Conservation (phyloP, 2,329 filamentous ascomycete genomes). For the Teratosphaeria pseudoeucalypti region DNA sequence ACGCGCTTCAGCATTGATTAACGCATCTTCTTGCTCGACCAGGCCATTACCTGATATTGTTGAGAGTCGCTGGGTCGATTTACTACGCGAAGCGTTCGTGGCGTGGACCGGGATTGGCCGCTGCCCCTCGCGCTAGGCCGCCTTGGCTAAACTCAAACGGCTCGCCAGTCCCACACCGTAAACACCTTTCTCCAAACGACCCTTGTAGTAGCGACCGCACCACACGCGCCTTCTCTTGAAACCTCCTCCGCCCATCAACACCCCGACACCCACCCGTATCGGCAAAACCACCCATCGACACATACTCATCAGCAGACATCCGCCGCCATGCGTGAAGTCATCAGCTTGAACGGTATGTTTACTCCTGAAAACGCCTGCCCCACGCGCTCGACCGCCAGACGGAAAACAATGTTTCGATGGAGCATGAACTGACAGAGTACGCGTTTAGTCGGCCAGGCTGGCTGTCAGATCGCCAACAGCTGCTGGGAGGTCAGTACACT, state of each 20-base stretch:
- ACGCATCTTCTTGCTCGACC: background rate
- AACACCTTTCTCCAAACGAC: constrained; percentile 7
- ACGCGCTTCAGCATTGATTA: background rate
- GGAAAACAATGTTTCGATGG: constrained; percentile 5
- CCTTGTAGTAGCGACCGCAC: constrained; percentile 1
- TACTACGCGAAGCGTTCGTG: background rate
- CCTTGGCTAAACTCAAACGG: background rate
- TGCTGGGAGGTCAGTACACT: constrained; percentile 91
- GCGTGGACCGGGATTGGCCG: background rate
- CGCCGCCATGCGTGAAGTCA: constrained; percentile 93
- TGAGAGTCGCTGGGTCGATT: background rate
- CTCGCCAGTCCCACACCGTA: constrained; percentile 5
- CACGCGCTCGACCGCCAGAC: constrained; percentile 33
- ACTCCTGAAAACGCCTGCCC: constrained; percentile 11
- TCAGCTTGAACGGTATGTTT: constrained; percentile 86
- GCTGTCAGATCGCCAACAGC: constrained; percentile 99
- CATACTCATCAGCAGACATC: background rate
- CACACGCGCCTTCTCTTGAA: constrained; percentile 1
- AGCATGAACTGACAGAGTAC: constrained; percentile 41
- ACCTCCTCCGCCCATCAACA: background rate
- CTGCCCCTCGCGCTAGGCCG: background rate
- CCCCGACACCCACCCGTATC: background rate
- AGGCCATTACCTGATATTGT: background rate
- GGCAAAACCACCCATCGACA: background rate
- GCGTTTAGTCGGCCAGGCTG: constrained; percentile 89